These are phyloP conservation scores for Podaxis pistillaris DNA, from an alignment of 768 basidiomycete species.

Conservation along the genomic window DNA sequence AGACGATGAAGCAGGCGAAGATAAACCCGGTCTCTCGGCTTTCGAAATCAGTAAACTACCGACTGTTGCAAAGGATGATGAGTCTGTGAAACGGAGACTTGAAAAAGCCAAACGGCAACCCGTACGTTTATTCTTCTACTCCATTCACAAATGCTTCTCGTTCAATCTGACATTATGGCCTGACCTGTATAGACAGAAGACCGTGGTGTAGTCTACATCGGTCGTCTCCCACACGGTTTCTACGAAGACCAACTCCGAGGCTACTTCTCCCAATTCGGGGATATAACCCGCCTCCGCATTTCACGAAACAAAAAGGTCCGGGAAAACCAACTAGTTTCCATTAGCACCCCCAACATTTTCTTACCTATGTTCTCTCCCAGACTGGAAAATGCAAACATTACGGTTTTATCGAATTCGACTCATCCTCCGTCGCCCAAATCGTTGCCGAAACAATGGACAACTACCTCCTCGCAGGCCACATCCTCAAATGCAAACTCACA, in stretches of 20 bases:
- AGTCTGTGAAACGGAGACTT: constrained; percentile 63
- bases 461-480: constrained; percentile 92
- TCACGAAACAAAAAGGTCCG: constrained; percentile 90
- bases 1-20: constrained; percentile 49
- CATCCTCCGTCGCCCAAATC: constrained; percentile 85
- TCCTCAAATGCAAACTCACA: constrained; percentile 87
- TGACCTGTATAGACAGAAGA: constrained; percentile 43
- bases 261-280: constrained; percentile 95
- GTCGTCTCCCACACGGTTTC: constrained; percentile 95
- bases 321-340: background rate
- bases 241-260: constrained; percentile 92
- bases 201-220: constrained; percentile 84
- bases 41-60: constrained; percentile 76
- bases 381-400: constrained; percentile 97
- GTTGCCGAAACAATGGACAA: constrained; percentile 99
- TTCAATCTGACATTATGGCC: constrained; percentile 6
- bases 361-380: constrained; percentile 36
- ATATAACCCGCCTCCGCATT: constrained; percentile 81
- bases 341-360: background rate
- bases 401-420: constrained; percentile 93
- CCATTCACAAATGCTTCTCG: background rate
- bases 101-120: constrained; percentile 63
- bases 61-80: constrained; percentile 87
- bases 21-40: constrained; percentile 32
- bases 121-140: constrained; percentile 40